Conservation (phyloP, 148 eudicot genomes). For the Silene conica region DNA sequence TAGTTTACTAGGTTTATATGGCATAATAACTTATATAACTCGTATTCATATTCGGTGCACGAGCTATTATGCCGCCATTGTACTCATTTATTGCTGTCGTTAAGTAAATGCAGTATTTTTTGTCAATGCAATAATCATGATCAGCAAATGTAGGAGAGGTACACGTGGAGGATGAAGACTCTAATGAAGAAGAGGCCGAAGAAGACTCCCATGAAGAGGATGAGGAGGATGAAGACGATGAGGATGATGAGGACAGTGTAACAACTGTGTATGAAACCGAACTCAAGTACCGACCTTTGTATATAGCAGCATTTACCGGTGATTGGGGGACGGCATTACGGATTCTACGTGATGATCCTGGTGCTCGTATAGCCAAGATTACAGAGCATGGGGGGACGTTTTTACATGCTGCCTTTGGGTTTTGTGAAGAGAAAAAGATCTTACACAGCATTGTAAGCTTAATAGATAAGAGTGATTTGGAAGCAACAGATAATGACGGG, state of each 20-base stretch:
- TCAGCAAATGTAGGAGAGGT: slow-evolving; percentile 7
- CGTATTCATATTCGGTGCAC: too few relatives aligned
- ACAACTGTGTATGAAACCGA: slow-evolving; percentile 13
- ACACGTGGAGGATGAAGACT: slow-evolving; percentile 13
- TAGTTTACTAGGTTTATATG: too few relatives aligned
- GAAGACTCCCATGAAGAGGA: background rate
- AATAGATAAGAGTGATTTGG: slow-evolving; percentile 9
- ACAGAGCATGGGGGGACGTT: slow-evolving; percentile 12
- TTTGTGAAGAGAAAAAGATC: slow-evolving; percentile 7
- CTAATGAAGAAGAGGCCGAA: slow-evolving; percentile 1
- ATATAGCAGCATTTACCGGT: slow-evolving; percentile 12
- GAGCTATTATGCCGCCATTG: too few relatives aligned
- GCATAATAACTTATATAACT: too few relatives aligned
- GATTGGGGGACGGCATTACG: slow-evolving; percentile 16
- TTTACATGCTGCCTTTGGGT: slow-evolving; percentile 7
- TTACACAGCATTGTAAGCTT: slow-evolving; percentile 7
- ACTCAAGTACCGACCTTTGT: slow-evolving; percentile 13
- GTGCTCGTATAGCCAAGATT: slow-evolving; percentile 8
- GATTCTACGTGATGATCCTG: slow-evolving; percentile 4
- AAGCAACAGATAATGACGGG: slow-evolving; percentile 8
- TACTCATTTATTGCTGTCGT: too few relatives aligned
- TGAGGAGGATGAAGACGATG: background rate
- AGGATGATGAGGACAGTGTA: slow-evolving; percentile 5
- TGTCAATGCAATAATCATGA: background rate
- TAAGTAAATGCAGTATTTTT: background rate